Conservation (phyloP, 306 rosid species). For the Dryas alaskensis region DNA sequence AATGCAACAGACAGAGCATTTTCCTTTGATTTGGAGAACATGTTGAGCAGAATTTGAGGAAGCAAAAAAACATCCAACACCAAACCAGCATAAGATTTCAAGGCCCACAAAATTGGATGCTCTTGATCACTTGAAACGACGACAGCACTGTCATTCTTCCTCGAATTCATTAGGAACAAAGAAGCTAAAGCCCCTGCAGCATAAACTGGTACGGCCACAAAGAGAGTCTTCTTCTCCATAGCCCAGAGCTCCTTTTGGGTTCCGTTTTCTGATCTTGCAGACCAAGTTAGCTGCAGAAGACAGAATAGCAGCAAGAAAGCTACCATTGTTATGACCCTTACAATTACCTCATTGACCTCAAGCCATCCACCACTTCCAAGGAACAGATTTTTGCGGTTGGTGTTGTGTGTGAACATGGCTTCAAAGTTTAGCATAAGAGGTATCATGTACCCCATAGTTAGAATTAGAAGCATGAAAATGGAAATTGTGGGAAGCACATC, state of each 20-base stretch:
- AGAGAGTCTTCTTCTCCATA: constrained; percentile 42
- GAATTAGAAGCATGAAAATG: constrained; percentile 46
- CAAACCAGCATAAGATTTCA: constrained; percentile 19
- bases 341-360: constrained; percentile 45
- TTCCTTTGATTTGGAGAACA: constrained; percentile 23
- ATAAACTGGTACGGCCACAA: constrained; percentile 27
- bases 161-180: constrained; percentile 2
- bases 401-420: constrained; percentile 41
- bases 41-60: constrained; percentile 55
- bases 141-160: constrained; percentile 9
- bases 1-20: constrained; percentile 41
- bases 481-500: constrained; percentile 55
- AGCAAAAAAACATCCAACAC: constrained; percentile 55
- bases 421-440: constrained; percentile 65
- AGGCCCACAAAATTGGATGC: background rate
- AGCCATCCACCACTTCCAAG: constrained; percentile 46
- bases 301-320: constrained; percentile 53
- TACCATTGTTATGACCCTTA: constrained; percentile 44
- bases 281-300: constrained; percentile 55
- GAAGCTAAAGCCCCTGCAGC: background rate
- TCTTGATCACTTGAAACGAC: constrained; percentile 22
- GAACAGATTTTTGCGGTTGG: constrained; percentile 11
- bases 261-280: constrained; percentile 37
- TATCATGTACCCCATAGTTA: constrained; percentile 42
- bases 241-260: constrained; percentile 28